A percentile compares a stretch with the other conserved stretches of the same genome.
Conservation (phyloP, 148 eudicot species). For the Salicornia ramosissima region DNA sequence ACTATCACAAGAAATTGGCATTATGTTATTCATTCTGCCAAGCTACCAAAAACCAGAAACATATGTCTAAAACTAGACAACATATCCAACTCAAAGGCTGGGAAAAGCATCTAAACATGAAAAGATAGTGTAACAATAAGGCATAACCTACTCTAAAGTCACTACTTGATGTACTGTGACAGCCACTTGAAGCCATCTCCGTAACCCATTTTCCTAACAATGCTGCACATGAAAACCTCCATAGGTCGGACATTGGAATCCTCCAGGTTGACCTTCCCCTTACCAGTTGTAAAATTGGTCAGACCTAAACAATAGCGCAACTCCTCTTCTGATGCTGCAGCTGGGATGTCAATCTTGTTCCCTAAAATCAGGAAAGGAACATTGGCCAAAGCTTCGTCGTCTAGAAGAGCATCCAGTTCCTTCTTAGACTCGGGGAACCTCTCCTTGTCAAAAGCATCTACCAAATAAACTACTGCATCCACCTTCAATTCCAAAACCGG, state of each 20-base stretch:
- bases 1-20: constrained; percentile 21
- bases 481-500: constrained; percentile 39
- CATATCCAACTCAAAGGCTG: constrained; percentile 22
- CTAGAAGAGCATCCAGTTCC: constrained; percentile 82
- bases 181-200: constrained; percentile 93
- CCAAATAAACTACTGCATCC: constrained; percentile 83
- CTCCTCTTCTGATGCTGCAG: constrained; percentile 88
- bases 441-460: constrained; percentile 78
- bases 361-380: constrained; percentile 81
- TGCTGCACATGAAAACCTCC: constrained; percentile 89
- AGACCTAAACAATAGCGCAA: constrained; percentile 57
- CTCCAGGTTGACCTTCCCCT: constrained; percentile 67
- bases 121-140: not conserved
- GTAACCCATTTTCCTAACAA: constrained; percentile 84
- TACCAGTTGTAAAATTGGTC: constrained; percentile 65
- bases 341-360: constrained; percentile 80
- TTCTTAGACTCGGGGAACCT: constrained; percentile 80
- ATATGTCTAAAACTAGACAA: constrained; percentile 29
- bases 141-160: constrained; percentile 1
- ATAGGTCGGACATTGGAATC: constrained; percentile 71
- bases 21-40: constrained; percentile 7
- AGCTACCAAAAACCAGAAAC: not conserved
- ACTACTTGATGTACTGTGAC: constrained; percentile 74
- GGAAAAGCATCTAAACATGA: constrained; percentile 12
- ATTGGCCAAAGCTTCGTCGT: constrained; percentile 64